Evolutionary conservation across 352 stramenopile species (phyloP).

Genomic region (Thalassiosira mediterranea): DNA sequence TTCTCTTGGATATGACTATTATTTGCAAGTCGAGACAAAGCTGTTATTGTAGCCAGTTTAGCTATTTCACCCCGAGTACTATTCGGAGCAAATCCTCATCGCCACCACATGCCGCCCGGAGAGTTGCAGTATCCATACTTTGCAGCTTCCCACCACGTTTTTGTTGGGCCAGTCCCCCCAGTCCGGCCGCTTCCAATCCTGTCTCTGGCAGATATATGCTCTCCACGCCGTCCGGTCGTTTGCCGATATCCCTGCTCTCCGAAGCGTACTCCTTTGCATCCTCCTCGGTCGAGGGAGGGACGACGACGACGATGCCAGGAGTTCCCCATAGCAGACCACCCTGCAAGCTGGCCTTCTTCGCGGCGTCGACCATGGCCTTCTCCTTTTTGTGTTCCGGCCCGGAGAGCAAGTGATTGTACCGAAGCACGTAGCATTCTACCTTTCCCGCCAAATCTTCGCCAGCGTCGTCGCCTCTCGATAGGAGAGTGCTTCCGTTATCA

Average conservation of each 20-base stretch:
- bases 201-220: background rate
- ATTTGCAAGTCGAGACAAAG: too few species aligned
- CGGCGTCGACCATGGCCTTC: slow-evolving; percentile 13
- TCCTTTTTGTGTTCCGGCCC: slow-evolving; percentile 17
- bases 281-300: slow-evolving; percentile 7
- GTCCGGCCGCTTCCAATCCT: slow-evolving; percentile 5
- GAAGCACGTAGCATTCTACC: slow-evolving; percentile 6
- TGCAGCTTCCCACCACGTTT: slow-evolving; percentile 16
- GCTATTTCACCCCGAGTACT: slow-evolving; percentile 12
- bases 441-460: background rate
- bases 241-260: slow-evolving; percentile 7
- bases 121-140: slow-evolving; percentile 6
- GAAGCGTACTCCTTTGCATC: slow-evolving; percentile 11
- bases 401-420: slow-evolving; percentile 10
- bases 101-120: slow-evolving; percentile 7
- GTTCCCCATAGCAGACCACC: slow-evolving; percentile 11
- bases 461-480: background rate
- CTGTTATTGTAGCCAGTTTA: too few species aligned
- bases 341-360: slow-evolving; percentile 8
- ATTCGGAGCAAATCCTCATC: slow-evolving; percentile 6
- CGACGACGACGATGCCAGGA: slow-evolving; percentile 15
- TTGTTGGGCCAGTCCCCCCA: slow-evolving; percentile 10
- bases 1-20: too few species aligned
- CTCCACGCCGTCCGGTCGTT: slow-evolving; percentile 16
- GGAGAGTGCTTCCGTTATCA: slow-evolving; percentile 1